Base-by-base conservation (phyloP, 306 rosid genomes). In the Purshia tridentata region DNA sequence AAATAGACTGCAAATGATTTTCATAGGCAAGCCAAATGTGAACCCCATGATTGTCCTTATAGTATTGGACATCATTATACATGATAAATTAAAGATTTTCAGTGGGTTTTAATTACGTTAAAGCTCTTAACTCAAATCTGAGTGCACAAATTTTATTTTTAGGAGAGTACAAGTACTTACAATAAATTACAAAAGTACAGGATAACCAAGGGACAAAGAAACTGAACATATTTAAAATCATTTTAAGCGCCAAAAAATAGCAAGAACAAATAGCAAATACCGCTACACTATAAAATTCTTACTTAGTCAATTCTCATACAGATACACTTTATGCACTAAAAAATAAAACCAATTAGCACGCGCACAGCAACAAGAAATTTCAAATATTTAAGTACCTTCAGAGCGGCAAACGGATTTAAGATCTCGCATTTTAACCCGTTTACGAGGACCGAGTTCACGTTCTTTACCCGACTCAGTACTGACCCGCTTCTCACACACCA, bases 381-480 rank as follows among this genome's bases (percentile, higher is more conserved):
- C 0, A 12, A 22, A 18, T 6, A n/a, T 22, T 46, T 2, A 73
- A 53, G 42, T 81, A 91, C 98, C 98, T 64, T 79, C 80, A 12
- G 87, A 80, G 5, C 77, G 75, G 79, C 85, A 81, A 39, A 89
- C 72, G 13, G 94, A 80, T 22, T 81, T 86, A 78, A 87, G 92
- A 89, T 88, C 89, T 63, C 77, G 88, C 82, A 86, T 86, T 81
- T 91, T 94, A 55, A 85, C 79, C 59, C 91, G 81, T 74, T 89
- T 89, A 45, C 81, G 86, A 75, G 81, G 78, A 78, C 76, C 50
- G 11, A 9, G 57, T 0, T 77, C 86, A 18, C 70, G 75, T 29
- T 83, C 85, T 19, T 75, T 76, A 49, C 70, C 88, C 23, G 83
- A 69, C 13, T 74, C 78, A 20, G 55, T 6, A 14, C 76, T 77